Base-by-base conservation (phyloP, 345 rosid genomes). In the Corymbia maculata region DNA sequence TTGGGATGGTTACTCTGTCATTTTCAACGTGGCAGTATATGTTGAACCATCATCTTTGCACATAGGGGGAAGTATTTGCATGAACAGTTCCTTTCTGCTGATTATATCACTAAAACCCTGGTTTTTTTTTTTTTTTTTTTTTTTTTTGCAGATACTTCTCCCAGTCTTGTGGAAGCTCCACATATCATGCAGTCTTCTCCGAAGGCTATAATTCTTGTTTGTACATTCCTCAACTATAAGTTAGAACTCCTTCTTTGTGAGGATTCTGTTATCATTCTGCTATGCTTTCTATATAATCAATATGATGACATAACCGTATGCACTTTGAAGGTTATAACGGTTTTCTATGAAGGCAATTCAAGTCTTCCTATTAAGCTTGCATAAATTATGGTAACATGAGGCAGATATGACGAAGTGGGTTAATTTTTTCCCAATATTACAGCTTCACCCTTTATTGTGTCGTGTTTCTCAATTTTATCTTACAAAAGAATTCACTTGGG, bases 141-240 rank as follows among this genome's bases (percentile, higher is more conserved):
- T 51, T 86, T 53, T 51, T 70, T 88, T 87, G 88, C 92, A 95
- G 99, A 93, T 91, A 59, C 89, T 85, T 89, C 89, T 84, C 91
- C 93, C 49, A 92, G 88, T 89, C 86, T 91, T 88, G 88, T 95
- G 90, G 94, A 93, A 89, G 91, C 92, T 89, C 12, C 87, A 44
- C 90, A 84, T 57, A 92, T 94, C 90, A 82, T 90, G 80, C 93
- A 91, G 68, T 93, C 95, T 80, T 91, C 88, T 92, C 92, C 96
- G n/a, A 93, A 93, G 94, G 94, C 98, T 90, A 88, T 96, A 95
- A 92, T 98, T 93, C 97, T 98, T 94, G 99, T 98, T 94, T 97
- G 99, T 96, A 96, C 95, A 94, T 95, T 93, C 91, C 97, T 94
- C 89, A 82, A 92, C 94, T 90, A 42, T 88, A 87, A 75, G 84